Evolutionary conservation across 108 stramenopile genomes (phyloP), one percentile per base, ranked within the genome.

Genomic region (Fragilaria crotonensis): DNA sequence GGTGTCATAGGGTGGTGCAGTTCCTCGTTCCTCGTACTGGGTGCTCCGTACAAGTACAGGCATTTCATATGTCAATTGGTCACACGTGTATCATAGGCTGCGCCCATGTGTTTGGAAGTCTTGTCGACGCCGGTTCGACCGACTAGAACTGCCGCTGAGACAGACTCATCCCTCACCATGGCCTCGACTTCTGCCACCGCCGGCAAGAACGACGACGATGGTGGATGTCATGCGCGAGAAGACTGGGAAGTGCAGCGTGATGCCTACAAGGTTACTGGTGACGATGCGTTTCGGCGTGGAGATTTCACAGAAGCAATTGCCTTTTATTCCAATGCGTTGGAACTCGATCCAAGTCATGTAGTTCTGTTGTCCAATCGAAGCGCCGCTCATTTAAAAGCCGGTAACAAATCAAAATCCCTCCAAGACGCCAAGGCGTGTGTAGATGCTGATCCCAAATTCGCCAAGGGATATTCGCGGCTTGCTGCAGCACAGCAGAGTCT

Each of bases 181-280:
- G 36, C 36, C 11, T 41, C 14, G 11, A 14, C 7, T 11, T 41
- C 36, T 11, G 14, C 36, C 14, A 14, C 7, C 36, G 14, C 7
- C 14, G 14, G 36, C 7, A 11, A 7, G 36, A 41, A 41, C 14
- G 36, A 41, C 36, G 36, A 41, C 36, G 11, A 41, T 41, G 36
- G 14, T 41, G 14, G 36, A 11, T 11, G 7, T 45, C 51, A 52
- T 26, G 26, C 51, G 22, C 25, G 22, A 26, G 84, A 89, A 65
- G 90, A 93, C 49, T 93, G 91, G 91, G 72, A 87, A 68, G 57
- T 87, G 5, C 84, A 82, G 47, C 79, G 87, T 3, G 85, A 93
- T 54, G 60, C 62, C 5, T 67, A 72, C 58, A 93, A 93, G 64
- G 25, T 60, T 45, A 31, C 36, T 5, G 91, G 59, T 1, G 91